Percentiles rank a stretch among this genome's conserved stretches.
Evolutionary conservation across 78 protist species (phyloP).

Genomic region (Chrysochromulina parva): DNA sequence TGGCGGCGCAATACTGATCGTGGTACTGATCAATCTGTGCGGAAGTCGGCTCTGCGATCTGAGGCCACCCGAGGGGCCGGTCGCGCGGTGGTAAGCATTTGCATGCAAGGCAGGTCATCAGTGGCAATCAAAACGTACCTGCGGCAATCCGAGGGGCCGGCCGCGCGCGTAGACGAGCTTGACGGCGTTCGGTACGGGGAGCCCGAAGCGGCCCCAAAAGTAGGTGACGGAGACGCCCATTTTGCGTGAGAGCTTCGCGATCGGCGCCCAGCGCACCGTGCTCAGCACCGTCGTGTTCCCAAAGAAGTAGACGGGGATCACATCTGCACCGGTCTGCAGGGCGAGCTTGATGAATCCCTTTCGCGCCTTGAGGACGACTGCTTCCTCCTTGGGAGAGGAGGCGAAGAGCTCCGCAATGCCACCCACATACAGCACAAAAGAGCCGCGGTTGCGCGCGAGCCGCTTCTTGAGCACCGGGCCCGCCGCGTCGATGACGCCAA

Average conservation of each 20-base stretch:
- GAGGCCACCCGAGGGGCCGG: neutral
- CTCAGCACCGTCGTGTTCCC: constrained; percentile 9
- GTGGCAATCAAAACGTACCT: neutral
- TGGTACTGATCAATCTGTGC: neutral
- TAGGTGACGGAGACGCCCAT: neutral
- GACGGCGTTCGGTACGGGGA: neutral
- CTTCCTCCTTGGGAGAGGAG: neutral
- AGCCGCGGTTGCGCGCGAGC: neutral
- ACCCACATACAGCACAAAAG: neutral
- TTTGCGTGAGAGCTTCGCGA: neutral
- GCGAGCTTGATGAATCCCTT: constrained; percentile 24
- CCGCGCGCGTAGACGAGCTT: neutral
- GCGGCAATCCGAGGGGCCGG: neutral
- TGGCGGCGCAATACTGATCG: neutral
- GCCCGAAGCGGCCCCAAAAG: constrained; percentile 8
- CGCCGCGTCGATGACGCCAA: neutral
- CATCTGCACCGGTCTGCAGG: neutral
- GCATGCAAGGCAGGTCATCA: no score
- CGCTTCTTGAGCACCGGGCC: neutral
- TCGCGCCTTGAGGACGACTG: neutral
- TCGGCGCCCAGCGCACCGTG: neutral
- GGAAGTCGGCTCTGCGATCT: neutral
- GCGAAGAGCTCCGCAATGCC: constrained; percentile 20
- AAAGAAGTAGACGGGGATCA: neutral
- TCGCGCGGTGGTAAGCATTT: no score